Conservation (phyloP, 139 green algal genomes). For the Picocystis salinarum region DNA sequence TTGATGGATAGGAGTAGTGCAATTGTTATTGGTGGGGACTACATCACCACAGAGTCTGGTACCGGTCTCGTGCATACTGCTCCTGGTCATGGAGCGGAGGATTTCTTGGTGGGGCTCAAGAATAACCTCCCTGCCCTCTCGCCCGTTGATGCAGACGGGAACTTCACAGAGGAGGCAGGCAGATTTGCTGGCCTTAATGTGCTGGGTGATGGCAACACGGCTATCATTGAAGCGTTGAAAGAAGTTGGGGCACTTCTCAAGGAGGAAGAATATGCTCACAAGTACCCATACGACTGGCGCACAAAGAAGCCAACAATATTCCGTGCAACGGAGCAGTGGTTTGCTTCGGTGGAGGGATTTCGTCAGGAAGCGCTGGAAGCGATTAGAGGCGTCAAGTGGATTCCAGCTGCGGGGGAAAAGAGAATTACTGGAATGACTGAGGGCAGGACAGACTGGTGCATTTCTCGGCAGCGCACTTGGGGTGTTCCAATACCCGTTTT, state of each 20-base stretch:
- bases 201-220: conserved; percentile 64
- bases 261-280: conserved; percentile 87
- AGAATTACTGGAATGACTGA: conserved; percentile 66
- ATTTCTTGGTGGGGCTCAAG: conserved; percentile 73
- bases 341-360: conserved; percentile 74
- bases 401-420: conserved; percentile 43
- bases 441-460: conserved; percentile 91
- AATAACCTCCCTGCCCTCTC: conserved; percentile 72
- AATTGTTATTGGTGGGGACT: conserved; percentile 90
- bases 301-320: conserved; percentile 99
- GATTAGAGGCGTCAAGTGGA: conserved; percentile 56
- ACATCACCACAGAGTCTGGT: conserved; percentile 93
- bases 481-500: conserved; percentile 96
- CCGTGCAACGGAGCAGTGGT: conserved; percentile 84
- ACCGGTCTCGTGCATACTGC: conserved; percentile 94
- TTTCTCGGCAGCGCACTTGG: conserved; percentile 84
- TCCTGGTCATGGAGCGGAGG: conserved; percentile 88
- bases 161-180: conserved; percentile 73
- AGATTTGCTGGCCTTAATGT: conserved; percentile 63
- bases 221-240: conserved; percentile 51
- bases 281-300: conserved; percentile 99
- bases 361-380: conserved; percentile 39
- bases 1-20: conserved; percentile 52
- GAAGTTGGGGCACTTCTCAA: conserved; percentile 41
- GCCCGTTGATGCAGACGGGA: conserved; percentile 82